Conservation (phyloP, 2,329 filamentous ascomycete species). For the Arachnopeziza araneosa region DNA sequence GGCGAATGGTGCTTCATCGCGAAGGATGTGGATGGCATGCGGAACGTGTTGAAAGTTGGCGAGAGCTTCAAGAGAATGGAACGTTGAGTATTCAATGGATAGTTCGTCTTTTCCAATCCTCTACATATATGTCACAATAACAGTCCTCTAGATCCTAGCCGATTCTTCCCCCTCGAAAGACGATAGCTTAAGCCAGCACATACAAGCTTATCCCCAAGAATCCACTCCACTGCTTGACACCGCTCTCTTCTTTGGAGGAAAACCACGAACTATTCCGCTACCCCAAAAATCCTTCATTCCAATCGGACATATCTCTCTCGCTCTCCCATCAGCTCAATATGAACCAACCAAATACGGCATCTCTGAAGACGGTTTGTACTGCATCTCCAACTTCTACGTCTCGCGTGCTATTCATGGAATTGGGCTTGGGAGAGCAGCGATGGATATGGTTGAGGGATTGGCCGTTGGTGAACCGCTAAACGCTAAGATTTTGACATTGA, state of each 20-base stretch:
- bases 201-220: conserved; percentile 16
- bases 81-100: conserved; percentile 21
- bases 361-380: conserved; percentile 11
- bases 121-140: not conserved
- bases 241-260: conserved; percentile 9
- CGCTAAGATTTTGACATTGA: conserved; percentile 18
- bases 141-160: conserved; percentile 4
- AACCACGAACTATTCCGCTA: conserved; percentile 4
- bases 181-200: conserved; percentile 11
- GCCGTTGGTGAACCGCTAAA: conserved; percentile 15
- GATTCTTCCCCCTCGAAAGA: conserved; percentile 1
- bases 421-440: conserved; percentile 23
- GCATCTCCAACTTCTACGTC: conserved; percentile 22
- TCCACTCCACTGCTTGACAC: conserved; percentile 15
- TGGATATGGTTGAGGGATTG: conserved; percentile 22
- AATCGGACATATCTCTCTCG: conserved; percentile 22
- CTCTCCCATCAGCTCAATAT: conserved; percentile 10
- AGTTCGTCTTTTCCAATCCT: conserved; percentile 9
- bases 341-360: conserved; percentile 4
- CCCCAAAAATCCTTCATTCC: conserved; percentile 16
- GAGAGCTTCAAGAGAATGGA: conserved; percentile 13
- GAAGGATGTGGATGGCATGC: conserved; percentile 41
- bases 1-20: conserved; percentile 39
- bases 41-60: conserved; percentile 22
- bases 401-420: conserved; percentile 14